Percentiles rank a stretch among this genome's conserved stretches.
Conservation (phyloP, 1,139 yeast species). For the Suhomyces panamericanus region DNA sequence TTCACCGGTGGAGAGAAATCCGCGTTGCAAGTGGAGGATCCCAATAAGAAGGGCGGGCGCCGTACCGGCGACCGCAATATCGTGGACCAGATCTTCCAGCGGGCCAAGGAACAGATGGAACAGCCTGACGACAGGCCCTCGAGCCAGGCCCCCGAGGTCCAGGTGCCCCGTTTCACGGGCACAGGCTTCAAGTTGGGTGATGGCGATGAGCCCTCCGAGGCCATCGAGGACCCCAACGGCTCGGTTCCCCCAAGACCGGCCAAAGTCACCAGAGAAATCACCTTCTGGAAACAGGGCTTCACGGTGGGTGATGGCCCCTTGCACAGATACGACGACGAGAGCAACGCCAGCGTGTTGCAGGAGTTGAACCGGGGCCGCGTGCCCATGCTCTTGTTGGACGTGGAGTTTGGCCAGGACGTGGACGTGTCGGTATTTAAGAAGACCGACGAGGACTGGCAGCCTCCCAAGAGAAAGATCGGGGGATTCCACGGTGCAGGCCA, state of each 20-base stretch:
- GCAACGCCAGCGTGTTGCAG: conserved; percentile 69
- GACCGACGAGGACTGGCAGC: conserved; percentile 75
- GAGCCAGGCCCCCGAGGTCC: conserved; percentile 23
- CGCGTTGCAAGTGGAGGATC: conserved; percentile 91
- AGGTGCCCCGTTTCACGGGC: conserved; percentile 51
- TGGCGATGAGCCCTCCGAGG: conserved; percentile 49
- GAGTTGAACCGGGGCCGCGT: conserved; percentile 91
- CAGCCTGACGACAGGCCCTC: conserved; percentile 48
- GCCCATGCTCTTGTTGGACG: conserved; percentile 81
- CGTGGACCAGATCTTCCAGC: conserved; percentile 47
- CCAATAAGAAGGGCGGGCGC: conserved; percentile 50
- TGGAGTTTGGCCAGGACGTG: conserved; percentile 91
- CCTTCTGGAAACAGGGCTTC: conserved; percentile 96
- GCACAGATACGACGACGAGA: conserved; percentile 87
- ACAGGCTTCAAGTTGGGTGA: conserved; percentile 81
- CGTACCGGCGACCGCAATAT: conserved; percentile 39
- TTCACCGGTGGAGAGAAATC: conserved; percentile 97
- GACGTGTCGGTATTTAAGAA: conserved; percentile 84
- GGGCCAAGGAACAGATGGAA: conserved; percentile 45
- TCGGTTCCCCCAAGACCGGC: conserved; percentile 35
- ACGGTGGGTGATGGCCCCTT: conserved; percentile 89
- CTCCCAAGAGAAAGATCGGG: conserved; percentile 65
- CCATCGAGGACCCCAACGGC: conserved; percentile 33
- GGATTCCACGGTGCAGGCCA: conserved; percentile 87
- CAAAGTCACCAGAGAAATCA: conserved; percentile 70